These are phyloP conservation scores for Penicillium capsulatum DNA, from an alignment of 2,329 filamentous ascomycete genomes.

Conservation along the genomic window DNA sequence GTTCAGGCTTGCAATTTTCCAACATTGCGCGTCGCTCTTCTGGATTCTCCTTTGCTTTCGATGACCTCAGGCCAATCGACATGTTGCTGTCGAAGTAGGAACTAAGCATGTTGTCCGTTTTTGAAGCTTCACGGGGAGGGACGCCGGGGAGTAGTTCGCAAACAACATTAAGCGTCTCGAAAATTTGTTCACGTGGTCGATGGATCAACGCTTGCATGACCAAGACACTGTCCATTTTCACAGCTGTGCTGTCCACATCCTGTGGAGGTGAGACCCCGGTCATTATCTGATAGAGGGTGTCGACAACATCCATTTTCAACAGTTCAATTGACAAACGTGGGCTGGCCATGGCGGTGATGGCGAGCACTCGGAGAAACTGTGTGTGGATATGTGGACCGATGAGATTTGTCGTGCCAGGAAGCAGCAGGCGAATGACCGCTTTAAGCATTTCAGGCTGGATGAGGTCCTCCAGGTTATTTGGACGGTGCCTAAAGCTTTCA, in stretches of 20 bases:
- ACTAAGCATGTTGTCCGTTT: slow-evolving; percentile 46
- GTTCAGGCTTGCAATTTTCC: slow-evolving; percentile 75
- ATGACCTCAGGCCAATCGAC: slow-evolving; percentile 31
- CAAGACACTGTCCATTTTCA: slow-evolving; percentile 88
- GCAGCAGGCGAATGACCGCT: slow-evolving; percentile 77
- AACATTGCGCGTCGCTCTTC: slow-evolving; percentile 80
- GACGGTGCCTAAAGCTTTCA: slow-evolving; percentile 89
- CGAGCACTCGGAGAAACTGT: slow-evolving; percentile 86
- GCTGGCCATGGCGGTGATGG: slow-evolving; percentile 85
- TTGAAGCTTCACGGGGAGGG: slow-evolving; percentile 53
- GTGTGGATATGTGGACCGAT: slow-evolving; percentile 94
- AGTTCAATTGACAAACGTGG: slow-evolving; percentile 82
- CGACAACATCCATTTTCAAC: slow-evolving; percentile 93
- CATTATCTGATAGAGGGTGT: slow-evolving; percentile 94
- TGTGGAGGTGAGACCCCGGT: slow-evolving; percentile 89
- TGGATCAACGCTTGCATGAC: slow-evolving; percentile 99
- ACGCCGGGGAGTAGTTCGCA: slow-evolving; percentile 85
- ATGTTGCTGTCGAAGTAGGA: slow-evolving; percentile 48
- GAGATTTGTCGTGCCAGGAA: slow-evolving; percentile 92
- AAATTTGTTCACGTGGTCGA: slow-evolving; percentile 89
- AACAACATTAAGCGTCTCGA: slow-evolving; percentile 94
- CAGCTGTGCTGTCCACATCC: slow-evolving; percentile 52
- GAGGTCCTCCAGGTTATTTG: slow-evolving; percentile 84
- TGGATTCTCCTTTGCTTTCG: slow-evolving; percentile 52
- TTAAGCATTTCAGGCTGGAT: slow-evolving; percentile 82